Percentiles rank a stretch among this genome's conserved stretches.
These are phyloP conservation scores for Cryptococcus sp. DNA, from an alignment of 1,284 basidiomycete species.

Conservation along the genomic window DNA sequence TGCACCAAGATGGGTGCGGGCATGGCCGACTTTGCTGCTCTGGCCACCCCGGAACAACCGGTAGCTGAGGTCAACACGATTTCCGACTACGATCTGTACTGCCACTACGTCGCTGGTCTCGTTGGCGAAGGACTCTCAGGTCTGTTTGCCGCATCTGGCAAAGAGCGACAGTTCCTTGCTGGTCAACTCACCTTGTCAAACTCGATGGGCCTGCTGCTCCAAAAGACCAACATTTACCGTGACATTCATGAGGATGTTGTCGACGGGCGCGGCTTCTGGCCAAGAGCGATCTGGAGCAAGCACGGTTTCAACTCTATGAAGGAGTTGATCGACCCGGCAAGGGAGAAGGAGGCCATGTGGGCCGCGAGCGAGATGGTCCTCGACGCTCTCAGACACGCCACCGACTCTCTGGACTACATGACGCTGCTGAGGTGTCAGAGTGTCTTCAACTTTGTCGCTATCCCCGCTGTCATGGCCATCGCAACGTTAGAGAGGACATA, in stretches of 20 bases:
- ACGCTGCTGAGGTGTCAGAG: conserved; percentile 83
- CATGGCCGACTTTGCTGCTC: conserved; percentile 93
- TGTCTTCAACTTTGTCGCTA: conserved; percentile 95
- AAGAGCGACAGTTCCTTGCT: conserved; percentile 76
- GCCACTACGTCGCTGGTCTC: conserved; percentile 97
- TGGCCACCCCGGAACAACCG: conserved; percentile 68
- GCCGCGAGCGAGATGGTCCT: conserved; percentile 85
- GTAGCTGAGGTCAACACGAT: conserved; percentile 70
- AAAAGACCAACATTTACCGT: conserved; percentile 98
- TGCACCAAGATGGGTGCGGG: conserved; percentile 83
- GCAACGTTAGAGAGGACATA: conserved; percentile 90
- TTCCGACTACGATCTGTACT: conserved; percentile 93
- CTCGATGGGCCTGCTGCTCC: conserved; percentile 93
- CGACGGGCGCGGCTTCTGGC: conserved; percentile 90
- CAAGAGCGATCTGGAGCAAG: conserved; percentile 82
- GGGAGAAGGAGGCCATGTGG: conserved; percentile 68
- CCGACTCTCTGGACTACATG: conserved; percentile 88
- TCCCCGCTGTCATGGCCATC: conserved; percentile 94
- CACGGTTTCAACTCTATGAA: conserved; percentile 65
- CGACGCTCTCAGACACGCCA: conserved; percentile 82
- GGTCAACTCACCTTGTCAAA: conserved; percentile 86
- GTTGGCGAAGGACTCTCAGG: conserved; percentile 95
- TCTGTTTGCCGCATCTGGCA: conserved; percentile 82
- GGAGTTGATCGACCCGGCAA: conserved; percentile 53
- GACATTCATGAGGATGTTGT: conserved; percentile 93